Conservation (phyloP, 257 asterid species). For the Gentiana dahurica region DNA sequence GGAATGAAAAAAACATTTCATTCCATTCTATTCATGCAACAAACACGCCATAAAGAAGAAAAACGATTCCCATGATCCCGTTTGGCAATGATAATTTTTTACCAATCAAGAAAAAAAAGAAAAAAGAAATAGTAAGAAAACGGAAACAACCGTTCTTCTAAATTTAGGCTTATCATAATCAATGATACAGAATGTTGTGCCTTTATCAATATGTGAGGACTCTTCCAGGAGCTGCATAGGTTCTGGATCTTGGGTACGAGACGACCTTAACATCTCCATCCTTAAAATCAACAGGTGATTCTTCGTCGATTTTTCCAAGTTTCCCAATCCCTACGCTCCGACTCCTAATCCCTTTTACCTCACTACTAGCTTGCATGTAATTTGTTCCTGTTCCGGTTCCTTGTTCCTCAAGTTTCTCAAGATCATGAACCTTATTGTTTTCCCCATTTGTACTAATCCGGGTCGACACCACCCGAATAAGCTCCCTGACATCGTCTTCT, state of each 20-base stretch:
- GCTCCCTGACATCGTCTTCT: constrained; percentile 2
- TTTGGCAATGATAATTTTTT: too few relatives aligned
- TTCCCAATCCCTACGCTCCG: constrained; percentile 46
- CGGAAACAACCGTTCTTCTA: too few relatives aligned
- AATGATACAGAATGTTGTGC: too few relatives aligned
- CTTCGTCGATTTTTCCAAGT: constrained; percentile 55
- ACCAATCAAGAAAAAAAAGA: too few relatives aligned
- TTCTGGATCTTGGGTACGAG: constrained; percentile 11
- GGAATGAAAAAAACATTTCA: too few relatives aligned
- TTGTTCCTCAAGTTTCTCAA: neutral
- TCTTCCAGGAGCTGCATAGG: neutral
- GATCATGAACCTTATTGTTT: neutral
- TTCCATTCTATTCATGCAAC: too few relatives aligned
- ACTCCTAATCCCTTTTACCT: constrained; percentile 16
- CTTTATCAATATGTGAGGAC: too few relatives aligned
- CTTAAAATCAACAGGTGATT: constrained; percentile 31
- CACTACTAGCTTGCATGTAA: neutral
- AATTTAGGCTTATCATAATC: too few relatives aligned
- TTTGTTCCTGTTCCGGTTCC: too few relatives aligned
- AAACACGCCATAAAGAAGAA: too few relatives aligned
- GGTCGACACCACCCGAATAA: constrained; percentile 11
- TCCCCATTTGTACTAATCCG: neutral
- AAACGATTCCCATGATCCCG: too few relatives aligned
- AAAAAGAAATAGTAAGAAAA: too few relatives aligned
- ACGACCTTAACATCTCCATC: constrained; percentile 22